Base-by-base conservation (phyloP, 805 yeast species). In the Starmerella cellae region DNA sequence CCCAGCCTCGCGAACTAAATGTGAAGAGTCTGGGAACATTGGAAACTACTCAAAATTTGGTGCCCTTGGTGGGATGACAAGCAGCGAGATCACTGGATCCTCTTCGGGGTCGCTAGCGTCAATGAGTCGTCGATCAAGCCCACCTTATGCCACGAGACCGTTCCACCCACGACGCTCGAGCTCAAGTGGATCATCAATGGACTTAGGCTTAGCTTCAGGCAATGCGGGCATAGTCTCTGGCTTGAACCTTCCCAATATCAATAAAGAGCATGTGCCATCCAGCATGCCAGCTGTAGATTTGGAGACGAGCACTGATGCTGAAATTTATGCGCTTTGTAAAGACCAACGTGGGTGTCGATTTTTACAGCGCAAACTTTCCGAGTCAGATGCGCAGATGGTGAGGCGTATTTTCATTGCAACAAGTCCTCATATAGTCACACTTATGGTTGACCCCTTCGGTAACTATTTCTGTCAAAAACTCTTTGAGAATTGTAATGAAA, bases 281-380 rank as follows among this genome's bases (percentile, higher is more conserved):
- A 2, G 26, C 23, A 10, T n/a, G n/a, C n/a, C n/a, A n/a, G n/a
- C n/a, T n/a, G 20, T 44, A 5, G 45, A 46, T 21, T 24, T 46
- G 13, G 42, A 40, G 2, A 32, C 29, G 3, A 37, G 43, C 4
- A 23, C 41, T 17, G 42, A 43, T 17, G 60, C 57, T 36, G 85
- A 83, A 47, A 79, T 88, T 41, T 81, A 74, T 56, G 70, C 82
- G 1, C 67, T 91, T 49, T 87, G 97, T 64, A 83, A 79, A 56
- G 98, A 88, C 59, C 97, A 88, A 63, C 95, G 88, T 58, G 97
- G 98, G 8, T 88, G 97, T 59, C 70, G 98, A 45, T 85, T 82
- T 59, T 65, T 88, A 49, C 98, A 88, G 62, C 75, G 80, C 49
- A 94, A 85, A 59, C 68, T 91, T 51, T 94, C 84, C 53, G 59